These are phyloP conservation scores for Candida multigemmis DNA, from an alignment of 805 yeast genomes.

Conservation along the genomic window DNA sequence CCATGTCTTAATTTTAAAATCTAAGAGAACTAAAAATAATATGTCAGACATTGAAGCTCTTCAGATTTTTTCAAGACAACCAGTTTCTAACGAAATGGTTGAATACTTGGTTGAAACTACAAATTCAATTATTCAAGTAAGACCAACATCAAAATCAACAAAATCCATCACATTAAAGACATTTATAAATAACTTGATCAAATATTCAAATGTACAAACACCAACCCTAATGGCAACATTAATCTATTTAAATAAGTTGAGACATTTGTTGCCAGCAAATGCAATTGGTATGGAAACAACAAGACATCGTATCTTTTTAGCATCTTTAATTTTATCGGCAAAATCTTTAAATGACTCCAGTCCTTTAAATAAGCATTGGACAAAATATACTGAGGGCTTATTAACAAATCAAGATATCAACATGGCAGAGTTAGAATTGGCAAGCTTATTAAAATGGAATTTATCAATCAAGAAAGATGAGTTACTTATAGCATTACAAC, in stretches of 20 bases:
- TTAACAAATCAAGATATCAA: conserved; percentile 73
- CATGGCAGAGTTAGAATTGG: conserved; percentile 82
- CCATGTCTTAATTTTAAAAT: too few relatives aligned
- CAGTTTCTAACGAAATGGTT: conserved; percentile 52
- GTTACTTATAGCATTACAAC: conserved; percentile 57
- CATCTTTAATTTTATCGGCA: conserved; percentile 85
- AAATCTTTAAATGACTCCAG: conserved; percentile 88
- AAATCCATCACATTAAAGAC: conserved; percentile 27
- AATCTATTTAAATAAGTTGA: conserved; percentile 71
- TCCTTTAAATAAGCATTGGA: conserved; percentile 96
- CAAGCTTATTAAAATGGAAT: conserved; percentile 80
- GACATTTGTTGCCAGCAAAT: conserved; percentile 72
- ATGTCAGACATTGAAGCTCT: conserved; percentile 38
- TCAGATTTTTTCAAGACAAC: conserved; percentile 42
- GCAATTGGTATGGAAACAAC: conserved; percentile 91
- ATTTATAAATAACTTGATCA: conserved; percentile 68
- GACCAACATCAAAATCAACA: conserved; percentile 7
- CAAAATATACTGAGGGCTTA: conserved; percentile 82
- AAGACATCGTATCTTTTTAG: conserved; percentile 84
- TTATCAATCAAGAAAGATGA: conserved; percentile 64
- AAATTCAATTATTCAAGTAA: conserved; percentile 43
- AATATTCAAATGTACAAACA: conserved; percentile 85
- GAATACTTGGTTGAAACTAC: conserved; percentile 51
- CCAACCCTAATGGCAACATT: conserved; percentile 91
- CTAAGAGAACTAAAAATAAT: too few relatives aligned